These are phyloP conservation scores for Sanghuangporus sanghuang DNA, from an alignment of 1,284 basidiomycete genomes.

Conservation along the genomic window DNA sequence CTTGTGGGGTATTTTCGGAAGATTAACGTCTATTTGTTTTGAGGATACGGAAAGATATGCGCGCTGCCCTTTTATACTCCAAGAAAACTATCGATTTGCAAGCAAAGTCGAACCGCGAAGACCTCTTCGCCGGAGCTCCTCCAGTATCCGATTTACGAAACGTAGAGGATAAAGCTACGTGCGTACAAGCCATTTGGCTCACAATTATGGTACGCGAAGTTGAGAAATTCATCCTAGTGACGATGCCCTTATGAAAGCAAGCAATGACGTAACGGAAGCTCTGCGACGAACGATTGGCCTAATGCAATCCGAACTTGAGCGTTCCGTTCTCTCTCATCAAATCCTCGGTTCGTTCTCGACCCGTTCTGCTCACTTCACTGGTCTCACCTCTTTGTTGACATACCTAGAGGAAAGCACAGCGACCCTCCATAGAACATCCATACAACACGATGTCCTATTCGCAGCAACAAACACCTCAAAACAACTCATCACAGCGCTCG, in stretches of 20 bases:
- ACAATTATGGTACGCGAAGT: background rate
- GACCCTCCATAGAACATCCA: constrained; percentile 68
- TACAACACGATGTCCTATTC: constrained; percentile 75
- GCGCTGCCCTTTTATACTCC: constrained; percentile 62
- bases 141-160: constrained; percentile 36
- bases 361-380: background rate
- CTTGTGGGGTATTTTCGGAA: background rate
- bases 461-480: constrained; percentile 75
- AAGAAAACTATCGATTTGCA: constrained; percentile 66
- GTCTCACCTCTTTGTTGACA: background rate
- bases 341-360: constrained; percentile 60
- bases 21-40: background rate
- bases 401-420: constrained; percentile 70
- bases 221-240: constrained; percentile 43
- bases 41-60: constrained; percentile 57
- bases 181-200: constrained; percentile 24
- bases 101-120: constrained; percentile 52
- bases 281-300: constrained; percentile 77
- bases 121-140: constrained; percentile 52
- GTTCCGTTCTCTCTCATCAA: constrained; percentile 80
- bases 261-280: constrained; percentile 82
- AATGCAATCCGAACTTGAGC: constrained; percentile 89
- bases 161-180: constrained; percentile 53
- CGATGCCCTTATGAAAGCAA: constrained; percentile 83
- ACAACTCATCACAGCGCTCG: constrained; percentile 78